Conservation (phyloP, 164 flowering plant species). For the Umbellularia californica region DNA sequence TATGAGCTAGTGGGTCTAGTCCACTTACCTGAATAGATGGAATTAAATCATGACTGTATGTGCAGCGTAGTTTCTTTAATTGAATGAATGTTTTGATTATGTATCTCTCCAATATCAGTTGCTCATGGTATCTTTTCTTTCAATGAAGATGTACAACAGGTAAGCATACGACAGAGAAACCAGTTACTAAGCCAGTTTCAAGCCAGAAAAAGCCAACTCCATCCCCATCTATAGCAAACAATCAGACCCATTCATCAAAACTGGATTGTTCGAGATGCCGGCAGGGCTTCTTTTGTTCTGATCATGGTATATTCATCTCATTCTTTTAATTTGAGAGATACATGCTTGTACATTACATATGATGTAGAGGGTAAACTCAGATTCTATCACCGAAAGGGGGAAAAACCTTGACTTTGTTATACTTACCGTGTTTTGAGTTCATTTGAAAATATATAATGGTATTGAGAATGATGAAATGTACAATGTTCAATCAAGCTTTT, state of each 20-base stretch:
- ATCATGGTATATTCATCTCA: conserved; percentile 59
- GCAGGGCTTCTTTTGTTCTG: conserved; percentile 95
- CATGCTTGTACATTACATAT: not conserved
- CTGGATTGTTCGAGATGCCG: conserved; percentile 73
- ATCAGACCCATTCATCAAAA: conserved; percentile 35
- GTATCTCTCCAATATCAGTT: conserved; percentile 5
- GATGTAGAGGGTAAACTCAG: not conserved
- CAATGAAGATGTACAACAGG: conserved; percentile 84
- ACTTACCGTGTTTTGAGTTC: too few species aligned
- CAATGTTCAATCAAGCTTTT: too few species aligned
- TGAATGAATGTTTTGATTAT: not conserved
- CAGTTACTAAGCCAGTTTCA: conserved; percentile 45
- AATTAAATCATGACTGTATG: not conserved
- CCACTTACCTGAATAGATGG: not conserved
- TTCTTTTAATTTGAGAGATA: not conserved
- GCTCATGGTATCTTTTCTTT: conserved; percentile 16
- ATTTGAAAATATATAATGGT: too few species aligned
- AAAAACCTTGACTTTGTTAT: too few species aligned
- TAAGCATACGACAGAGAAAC: conserved; percentile 91
- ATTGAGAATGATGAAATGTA: too few species aligned
- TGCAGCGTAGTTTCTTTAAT: not conserved
- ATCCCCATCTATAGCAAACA: conserved; percentile 25
- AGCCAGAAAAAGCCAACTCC: conserved; percentile 30
- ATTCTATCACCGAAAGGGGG: too few species aligned
- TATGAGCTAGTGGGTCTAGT: not conserved